Conservation (phyloP, 2,329 filamentous ascomycete species). For the Zymoseptoria tritici region DNA sequence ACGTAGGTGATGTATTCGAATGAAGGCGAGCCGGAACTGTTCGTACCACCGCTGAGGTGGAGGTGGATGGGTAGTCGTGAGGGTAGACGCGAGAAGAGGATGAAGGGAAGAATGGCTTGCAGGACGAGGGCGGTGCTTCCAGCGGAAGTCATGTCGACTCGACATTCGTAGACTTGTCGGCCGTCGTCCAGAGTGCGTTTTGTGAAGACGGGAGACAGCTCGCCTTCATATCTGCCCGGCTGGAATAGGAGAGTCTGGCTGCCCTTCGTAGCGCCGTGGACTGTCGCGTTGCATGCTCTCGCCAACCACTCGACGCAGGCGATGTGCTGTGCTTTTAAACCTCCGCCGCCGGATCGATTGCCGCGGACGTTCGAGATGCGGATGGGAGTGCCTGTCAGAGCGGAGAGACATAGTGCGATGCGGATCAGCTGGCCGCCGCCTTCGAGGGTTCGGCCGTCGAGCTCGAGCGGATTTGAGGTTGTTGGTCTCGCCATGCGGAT, state of each 20-base stretch:
- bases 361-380: slow-evolving; percentile 48
- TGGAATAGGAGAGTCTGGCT: slow-evolving; percentile 38
- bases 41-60: slow-evolving; percentile 51
- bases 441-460: slow-evolving; percentile 53
- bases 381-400: slow-evolving; percentile 45
- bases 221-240: slow-evolving; percentile 16
- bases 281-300: slow-evolving; percentile 39
- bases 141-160: slow-evolving; percentile 41
- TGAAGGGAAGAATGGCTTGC: slow-evolving; percentile 53
- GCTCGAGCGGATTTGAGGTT: slow-evolving; percentile 24
- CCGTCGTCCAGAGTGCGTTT: slow-evolving; percentile 10
- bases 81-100: slow-evolving; percentile 37
- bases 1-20: slow-evolving; percentile 52
- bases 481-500: slow-evolving; percentile 2
- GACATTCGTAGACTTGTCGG: slow-evolving; percentile 27
- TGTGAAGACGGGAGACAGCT: slow-evolving; percentile 17
- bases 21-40: slow-evolving; percentile 48
- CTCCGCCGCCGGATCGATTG: slow-evolving; percentile 44
- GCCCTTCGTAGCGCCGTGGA: slow-evolving; percentile 35
- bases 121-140: slow-evolving; percentile 51
- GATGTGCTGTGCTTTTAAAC: slow-evolving; percentile 52
- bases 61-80: slow-evolving; percentile 28
- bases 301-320: slow-evolving; percentile 49
- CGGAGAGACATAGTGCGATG: slow-evolving; percentile 48
- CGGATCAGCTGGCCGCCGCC: slow-evolving; percentile 56